phyloP scores from a whole-genome alignment of 176 grass and related monocot genomes.

The Oryza rufipogon region DNA sequence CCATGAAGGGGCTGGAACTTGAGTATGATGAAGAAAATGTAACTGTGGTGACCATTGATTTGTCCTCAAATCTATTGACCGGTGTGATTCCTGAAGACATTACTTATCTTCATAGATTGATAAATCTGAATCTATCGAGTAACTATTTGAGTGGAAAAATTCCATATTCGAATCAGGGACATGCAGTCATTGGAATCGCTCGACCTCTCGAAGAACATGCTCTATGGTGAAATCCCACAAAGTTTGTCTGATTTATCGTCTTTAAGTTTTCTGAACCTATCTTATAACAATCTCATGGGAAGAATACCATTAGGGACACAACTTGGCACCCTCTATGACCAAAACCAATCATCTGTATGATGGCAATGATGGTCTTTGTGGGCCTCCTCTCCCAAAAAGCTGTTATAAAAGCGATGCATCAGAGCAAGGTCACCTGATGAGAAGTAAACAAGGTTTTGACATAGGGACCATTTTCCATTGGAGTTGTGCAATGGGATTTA shows the following conservation, averaged over 20 bases:
- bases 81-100: constrained; percentile 31
- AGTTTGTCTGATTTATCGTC: neutral
- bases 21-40: neutral
- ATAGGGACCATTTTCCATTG: neutral
- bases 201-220: constrained; percentile 35
- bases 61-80: constrained; percentile 22
- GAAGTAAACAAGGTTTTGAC: neutral
- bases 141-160: constrained; percentile 19
- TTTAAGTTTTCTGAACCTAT: neutral
- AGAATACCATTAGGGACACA: constrained; percentile 38
- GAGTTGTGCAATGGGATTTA: neutral
- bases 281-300: constrained; percentile 37
- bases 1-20: constrained; percentile 39
- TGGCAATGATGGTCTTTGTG: constrained; percentile 43
- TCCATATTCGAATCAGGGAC: constrained; percentile 1
- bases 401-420: neutral
- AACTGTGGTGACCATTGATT: constrained; percentile 24
- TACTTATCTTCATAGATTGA: neutral
- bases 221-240: constrained; percentile 24
- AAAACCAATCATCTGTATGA: constrained; percentile 26
- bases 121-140: constrained; percentile 33
- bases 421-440: neutral
- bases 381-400: neutral
- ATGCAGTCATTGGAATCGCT: constrained; percentile 45
- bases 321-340: neutral